phyloP scores from a whole-genome alignment of 2,329 filamentous ascomycete species.

The Cladosporium sp. region DNA sequence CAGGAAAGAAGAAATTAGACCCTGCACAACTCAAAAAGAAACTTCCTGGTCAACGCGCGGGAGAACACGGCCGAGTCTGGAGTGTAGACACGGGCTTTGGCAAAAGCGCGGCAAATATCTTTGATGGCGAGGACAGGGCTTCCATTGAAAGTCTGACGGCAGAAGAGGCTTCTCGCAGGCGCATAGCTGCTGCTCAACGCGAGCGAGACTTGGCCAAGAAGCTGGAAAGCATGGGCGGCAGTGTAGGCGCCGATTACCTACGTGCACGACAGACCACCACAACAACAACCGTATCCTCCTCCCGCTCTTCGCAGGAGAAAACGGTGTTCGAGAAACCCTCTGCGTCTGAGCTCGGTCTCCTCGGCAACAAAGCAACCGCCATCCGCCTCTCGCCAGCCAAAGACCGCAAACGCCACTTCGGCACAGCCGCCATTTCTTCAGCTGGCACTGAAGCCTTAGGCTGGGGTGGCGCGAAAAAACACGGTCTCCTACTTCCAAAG shows the following conservation, averaged over 20 bases:
- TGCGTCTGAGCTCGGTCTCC: conserved; percentile 43
- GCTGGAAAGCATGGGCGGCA: conserved; percentile 63
- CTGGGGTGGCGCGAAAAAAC: conserved; percentile 49
- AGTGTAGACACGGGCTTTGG: conserved; percentile 35
- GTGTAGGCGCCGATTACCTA: conserved; percentile 72
- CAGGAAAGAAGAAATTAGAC: conserved; percentile 16
- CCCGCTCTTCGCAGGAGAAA: conserved; percentile 15
- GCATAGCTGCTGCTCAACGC: conserved; percentile 66
- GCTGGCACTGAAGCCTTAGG: conserved; percentile 44
- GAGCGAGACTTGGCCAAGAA: conserved; percentile 71
- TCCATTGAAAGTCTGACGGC: conserved; percentile 53
- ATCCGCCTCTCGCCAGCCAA: conserved; percentile 47
- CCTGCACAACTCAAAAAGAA: conserved; percentile 24
- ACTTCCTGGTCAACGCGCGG: conserved; percentile 43
- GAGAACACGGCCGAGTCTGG: conserved; percentile 54
- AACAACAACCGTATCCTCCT: conserved; percentile 23
- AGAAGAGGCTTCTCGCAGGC: conserved; percentile 65
- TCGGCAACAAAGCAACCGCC: conserved; percentile 46
- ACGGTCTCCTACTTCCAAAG: conserved; percentile 41
- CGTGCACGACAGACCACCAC: conserved; percentile 34
- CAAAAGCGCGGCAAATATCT: conserved; percentile 57
- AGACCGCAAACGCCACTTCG: conserved; percentile 39
- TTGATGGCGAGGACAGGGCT: conserved; percentile 64
- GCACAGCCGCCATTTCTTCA: conserved; percentile 36
- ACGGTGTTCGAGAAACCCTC: conserved; percentile 31